phyloP scores from a whole-genome alignment of 495 filamentous ascomycete genomes.

The Hypoxylon intermedium region DNA sequence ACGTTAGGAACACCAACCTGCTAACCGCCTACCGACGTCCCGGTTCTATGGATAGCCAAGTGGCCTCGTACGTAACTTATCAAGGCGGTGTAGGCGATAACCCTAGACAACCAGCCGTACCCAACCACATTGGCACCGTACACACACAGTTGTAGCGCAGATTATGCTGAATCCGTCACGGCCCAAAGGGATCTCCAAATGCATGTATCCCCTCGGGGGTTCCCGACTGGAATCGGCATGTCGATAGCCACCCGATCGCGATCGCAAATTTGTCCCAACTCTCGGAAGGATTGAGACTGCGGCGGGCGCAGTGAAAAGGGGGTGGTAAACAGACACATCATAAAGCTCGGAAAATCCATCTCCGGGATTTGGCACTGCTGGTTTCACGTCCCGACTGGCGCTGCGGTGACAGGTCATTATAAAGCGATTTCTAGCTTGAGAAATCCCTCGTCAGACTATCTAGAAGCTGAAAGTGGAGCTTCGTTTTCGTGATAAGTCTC shows the following conservation, averaged over 20 bases:
- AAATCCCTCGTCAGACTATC: background rate
- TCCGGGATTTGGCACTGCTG: too few species aligned
- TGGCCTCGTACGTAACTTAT: conserved; percentile 15
- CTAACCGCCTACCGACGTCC: conserved; percentile 16
- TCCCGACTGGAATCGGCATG: background rate
- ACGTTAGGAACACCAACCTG: background rate
- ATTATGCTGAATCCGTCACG: too few species aligned
- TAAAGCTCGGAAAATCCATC: background rate
- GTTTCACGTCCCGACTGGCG: too few species aligned
- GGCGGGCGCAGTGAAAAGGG: conserved; percentile 20
- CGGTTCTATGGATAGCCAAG: conserved; percentile 26
- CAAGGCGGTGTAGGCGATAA: conserved; percentile 24
- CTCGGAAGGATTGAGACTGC: conserved; percentile 20
- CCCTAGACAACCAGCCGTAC: conserved; percentile 8
- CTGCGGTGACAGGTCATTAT: too few species aligned
- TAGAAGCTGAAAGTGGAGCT: background rate
- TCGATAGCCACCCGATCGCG: conserved; percentile 5
- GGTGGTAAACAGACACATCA: background rate
- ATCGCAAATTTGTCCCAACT: conserved; percentile 8
- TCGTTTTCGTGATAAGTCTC: background rate
- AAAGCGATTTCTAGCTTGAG: too few species aligned
- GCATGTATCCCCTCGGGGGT: background rate
- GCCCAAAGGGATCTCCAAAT: too few species aligned
- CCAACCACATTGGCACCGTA: conserved; percentile 15
- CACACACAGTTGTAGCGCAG: background rate